Conservation (phyloP, 2,329 filamentous ascomycete species). For the Fusarium solani-melongenae region DNA sequence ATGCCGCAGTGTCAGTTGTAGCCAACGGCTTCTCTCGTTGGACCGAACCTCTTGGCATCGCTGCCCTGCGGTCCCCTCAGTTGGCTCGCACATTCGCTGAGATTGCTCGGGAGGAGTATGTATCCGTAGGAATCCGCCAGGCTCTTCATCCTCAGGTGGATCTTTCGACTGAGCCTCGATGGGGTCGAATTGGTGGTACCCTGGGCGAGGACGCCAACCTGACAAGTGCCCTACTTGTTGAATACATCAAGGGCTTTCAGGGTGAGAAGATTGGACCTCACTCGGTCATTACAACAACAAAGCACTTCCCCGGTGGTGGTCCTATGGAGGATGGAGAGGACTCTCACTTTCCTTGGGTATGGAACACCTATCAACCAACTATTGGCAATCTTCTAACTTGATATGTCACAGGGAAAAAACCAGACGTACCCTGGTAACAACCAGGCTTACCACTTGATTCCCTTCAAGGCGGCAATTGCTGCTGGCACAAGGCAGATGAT, state of each 20-base stretch:
- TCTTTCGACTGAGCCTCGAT: constrained; percentile 62
- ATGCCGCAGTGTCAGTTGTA: constrained; percentile 43
- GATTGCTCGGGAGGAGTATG: constrained; percentile 59
- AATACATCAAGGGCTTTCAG: constrained; percentile 61
- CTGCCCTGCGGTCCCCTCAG: constrained; percentile 57
- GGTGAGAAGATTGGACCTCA: constrained; percentile 55
- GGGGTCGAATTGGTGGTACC: constrained; percentile 58
- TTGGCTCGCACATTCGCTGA: constrained; percentile 60
- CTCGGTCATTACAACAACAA: constrained; percentile 61
- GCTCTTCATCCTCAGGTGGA: constrained; percentile 64
- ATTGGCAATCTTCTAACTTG: constrained; percentile 35
- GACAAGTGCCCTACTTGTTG: constrained; percentile 50
- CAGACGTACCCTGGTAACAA: constrained; percentile 61
- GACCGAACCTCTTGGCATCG: constrained; percentile 63
- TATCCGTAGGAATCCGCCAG: constrained; percentile 55
- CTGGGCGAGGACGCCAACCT: constrained; percentile 62
- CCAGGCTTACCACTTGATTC: constrained; percentile 61
- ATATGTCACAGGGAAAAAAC: constrained; percentile 56
- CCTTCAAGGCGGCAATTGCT: constrained; percentile 61
- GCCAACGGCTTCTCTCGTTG: constrained; percentile 60
- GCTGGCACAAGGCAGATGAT: constrained; percentile 63
- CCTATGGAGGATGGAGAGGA: constrained; percentile 62
- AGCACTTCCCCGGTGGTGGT: constrained; percentile 65
- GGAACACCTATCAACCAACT: rapidly evolving
- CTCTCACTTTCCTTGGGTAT: constrained; percentile 57